Evolutionary conservation across 2,329 filamentous ascomycete species (phyloP).

Genomic region (Aspergillus quadricinctus): DNA sequence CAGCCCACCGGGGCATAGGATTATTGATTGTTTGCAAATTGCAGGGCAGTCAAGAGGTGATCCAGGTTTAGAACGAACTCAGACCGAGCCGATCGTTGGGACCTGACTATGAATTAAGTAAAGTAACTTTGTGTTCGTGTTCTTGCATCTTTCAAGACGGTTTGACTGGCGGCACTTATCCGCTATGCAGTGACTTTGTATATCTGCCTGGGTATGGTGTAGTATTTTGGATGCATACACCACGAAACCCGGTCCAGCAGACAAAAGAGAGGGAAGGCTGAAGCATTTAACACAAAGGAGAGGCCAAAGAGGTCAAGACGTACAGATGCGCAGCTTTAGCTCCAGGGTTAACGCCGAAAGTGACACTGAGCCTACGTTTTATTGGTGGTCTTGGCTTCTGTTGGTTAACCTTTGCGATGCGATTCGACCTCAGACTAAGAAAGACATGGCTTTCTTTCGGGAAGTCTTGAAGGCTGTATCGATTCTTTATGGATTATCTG

Average conservation of each 20-base stretch:
- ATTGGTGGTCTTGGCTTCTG: not conserved
- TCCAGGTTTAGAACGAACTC: not conserved
- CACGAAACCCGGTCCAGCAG: not conserved
- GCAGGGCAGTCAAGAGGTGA: not conserved
- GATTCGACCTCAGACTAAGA: not conserved
- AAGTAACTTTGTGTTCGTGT: not conserved
- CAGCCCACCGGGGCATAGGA: not conserved
- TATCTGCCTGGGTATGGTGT: not conserved
- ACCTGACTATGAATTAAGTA: not conserved
- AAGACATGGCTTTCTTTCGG: not conserved
- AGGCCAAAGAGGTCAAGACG: not conserved
- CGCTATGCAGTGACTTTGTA: not conserved
- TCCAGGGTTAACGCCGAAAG: not conserved
- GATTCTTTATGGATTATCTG: not conserved
- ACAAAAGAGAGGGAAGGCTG: not conserved
- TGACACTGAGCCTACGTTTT: not conserved
- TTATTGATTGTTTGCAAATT: not conserved
- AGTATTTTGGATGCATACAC: not conserved
- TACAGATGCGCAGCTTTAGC: not conserved
- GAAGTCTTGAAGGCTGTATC: not conserved
- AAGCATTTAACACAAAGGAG: not conserved
- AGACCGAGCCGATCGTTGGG: not conserved
- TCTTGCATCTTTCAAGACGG: not conserved
- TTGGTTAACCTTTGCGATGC: not conserved
- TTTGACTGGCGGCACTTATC: not conserved